A percentile compares a stretch with the other conserved stretches of the same genome.
Conservation (phyloP, 2,329 filamentous ascomycete genomes). For the Penicillium sp. region DNA sequence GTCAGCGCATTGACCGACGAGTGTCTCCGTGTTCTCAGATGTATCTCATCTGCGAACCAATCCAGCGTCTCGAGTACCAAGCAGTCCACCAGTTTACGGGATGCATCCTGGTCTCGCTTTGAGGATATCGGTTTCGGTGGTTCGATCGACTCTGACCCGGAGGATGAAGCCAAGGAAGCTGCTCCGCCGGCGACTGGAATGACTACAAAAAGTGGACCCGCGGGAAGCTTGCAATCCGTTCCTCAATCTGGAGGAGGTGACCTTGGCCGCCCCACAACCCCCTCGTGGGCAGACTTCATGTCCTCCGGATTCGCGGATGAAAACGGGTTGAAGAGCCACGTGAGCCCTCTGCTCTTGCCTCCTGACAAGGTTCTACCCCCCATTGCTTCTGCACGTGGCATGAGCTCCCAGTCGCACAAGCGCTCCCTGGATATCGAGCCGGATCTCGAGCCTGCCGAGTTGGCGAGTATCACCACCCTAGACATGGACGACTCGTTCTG, state of each 20-base stretch:
- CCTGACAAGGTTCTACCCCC: conserved; percentile 89
- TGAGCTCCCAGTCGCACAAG: conserved; percentile 82
- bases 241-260: conserved; percentile 67
- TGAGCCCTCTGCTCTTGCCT: conserved; percentile 72
- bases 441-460: conserved; percentile 81
- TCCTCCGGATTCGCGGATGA: conserved; percentile 87
- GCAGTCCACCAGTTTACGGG: conserved; percentile 69
- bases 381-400: conserved; percentile 67
- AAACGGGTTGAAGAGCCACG: conserved; percentile 60
- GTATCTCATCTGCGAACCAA: conserved; percentile 85
- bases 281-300: conserved; percentile 97
- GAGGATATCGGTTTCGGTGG: conserved; percentile 90
- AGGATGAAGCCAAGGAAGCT: conserved; percentile 52
- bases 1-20: conserved; percentile 87
- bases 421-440: conserved; percentile 67
- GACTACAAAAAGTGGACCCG: conserved; percentile 39
- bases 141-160: conserved; percentile 66
- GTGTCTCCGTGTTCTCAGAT: conserved; percentile 83
- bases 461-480: conserved; percentile 84
- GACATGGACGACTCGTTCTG: conserved; percentile 95
- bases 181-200: conserved; percentile 21
- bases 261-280: conserved; percentile 81
- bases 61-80: conserved; percentile 71
- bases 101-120: conserved; percentile 95
- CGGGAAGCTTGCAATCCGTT: conserved; percentile 60